These are phyloP conservation scores for Ascochyta rabiei DNA, from an alignment of 2,329 filamentous ascomycete species.

Conservation along the genomic window DNA sequence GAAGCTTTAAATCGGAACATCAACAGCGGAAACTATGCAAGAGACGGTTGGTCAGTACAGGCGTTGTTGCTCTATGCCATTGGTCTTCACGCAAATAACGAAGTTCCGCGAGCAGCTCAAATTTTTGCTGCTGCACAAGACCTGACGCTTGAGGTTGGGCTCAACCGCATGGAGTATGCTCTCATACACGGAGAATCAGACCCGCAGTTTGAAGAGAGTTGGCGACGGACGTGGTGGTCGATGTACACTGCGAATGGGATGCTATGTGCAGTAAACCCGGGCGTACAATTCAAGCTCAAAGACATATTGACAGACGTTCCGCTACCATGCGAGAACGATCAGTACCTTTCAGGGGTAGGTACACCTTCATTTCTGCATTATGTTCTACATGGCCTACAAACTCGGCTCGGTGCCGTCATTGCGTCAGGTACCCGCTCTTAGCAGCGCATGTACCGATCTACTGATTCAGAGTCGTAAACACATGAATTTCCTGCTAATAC, in stretches of 20 bases:
- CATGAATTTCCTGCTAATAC: constrained; percentile 7
- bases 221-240: constrained; percentile 91
- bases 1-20: constrained; percentile 43
- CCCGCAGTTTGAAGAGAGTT: constrained; percentile 77
- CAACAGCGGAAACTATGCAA: constrained; percentile 37
- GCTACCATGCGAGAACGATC: constrained; percentile 82
- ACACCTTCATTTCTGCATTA: constrained; percentile 5
- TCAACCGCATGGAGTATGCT: constrained; percentile 74
- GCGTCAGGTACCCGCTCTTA: background rate
- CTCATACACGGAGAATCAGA: constrained; percentile 67
- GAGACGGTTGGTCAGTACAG: constrained; percentile 69
- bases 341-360: constrained; percentile 59
- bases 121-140: constrained; percentile 72
- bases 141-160: constrained; percentile 75
- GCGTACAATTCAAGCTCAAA: constrained; percentile 72
- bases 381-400: constrained; percentile 15
- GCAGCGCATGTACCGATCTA: no score
- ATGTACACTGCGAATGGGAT: constrained; percentile 82
- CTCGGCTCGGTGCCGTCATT: constrained; percentile 2
- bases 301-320: constrained; percentile 71
- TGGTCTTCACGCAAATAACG: constrained; percentile 76
- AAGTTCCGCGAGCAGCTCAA: constrained; percentile 70
- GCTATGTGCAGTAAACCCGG: constrained; percentile 78
- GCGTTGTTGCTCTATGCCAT: constrained; percentile 78
- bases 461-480: no score